These are phyloP conservation scores for Rubia occidens DNA, from an alignment of 305 asterid genomes.

Conservation along the genomic window DNA sequence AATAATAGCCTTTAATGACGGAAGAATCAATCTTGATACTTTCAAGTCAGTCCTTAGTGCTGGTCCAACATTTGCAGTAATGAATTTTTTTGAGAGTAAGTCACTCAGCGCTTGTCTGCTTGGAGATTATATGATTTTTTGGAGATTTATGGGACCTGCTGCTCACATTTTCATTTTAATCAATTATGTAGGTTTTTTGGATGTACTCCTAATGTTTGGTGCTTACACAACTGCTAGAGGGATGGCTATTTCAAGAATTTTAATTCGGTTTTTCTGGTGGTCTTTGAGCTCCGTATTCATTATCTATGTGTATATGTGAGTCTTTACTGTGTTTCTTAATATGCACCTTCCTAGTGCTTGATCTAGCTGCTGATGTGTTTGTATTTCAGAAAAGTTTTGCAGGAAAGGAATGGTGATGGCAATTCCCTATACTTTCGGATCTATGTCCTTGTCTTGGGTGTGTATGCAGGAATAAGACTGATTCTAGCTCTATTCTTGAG, in stretches of 20 bases:
- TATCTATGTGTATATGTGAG: slow-evolving; percentile 76
- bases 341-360: background rate
- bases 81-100: slow-evolving; percentile 93
- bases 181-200: slow-evolving; percentile 55
- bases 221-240: slow-evolving; percentile 92
- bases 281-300: slow-evolving; percentile 64
- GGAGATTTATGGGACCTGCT: background rate
- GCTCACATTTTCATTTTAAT: background rate
- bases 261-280: slow-evolving; percentile 90
- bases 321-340: slow-evolving; percentile 13
- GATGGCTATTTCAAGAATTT: slow-evolving; percentile 94
- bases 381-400: slow-evolving; percentile 61
- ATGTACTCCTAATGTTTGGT: slow-evolving; percentile 87
- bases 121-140: background rate
- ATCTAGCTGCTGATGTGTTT: slow-evolving; percentile 24
- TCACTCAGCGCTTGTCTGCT: slow-evolving; percentile 11
- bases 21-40: slow-evolving; percentile 56
- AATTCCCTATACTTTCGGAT: slow-evolving; percentile 79
- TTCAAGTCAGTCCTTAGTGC: slow-evolving; percentile 69
- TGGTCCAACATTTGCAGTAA: slow-evolving; percentile 80
- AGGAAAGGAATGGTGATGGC: slow-evolving; percentile 54
- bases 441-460: slow-evolving; percentile 84
- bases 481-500: slow-evolving; percentile 66
- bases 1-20: slow-evolving; percentile 68
- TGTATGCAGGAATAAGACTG: slow-evolving; percentile 75